These are phyloP conservation scores for Phalaenopsis hybrid DNA, from an alignment of 116 monocot genomes.

Conservation along the genomic window DNA sequence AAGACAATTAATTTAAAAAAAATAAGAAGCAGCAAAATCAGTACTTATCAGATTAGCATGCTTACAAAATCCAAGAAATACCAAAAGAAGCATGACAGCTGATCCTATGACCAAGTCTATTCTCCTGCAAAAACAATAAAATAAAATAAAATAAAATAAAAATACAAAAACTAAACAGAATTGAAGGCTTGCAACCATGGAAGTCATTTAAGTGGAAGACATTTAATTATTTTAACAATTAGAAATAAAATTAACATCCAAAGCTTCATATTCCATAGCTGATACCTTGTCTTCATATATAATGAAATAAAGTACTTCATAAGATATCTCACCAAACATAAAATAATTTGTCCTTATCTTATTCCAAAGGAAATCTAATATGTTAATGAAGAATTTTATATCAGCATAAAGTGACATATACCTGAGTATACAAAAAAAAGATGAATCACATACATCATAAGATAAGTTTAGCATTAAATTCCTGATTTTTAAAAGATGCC, in stretches of 20 bases:
- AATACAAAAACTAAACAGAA: too few relatives aligned
- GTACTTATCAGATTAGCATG: slow-evolving; percentile 1
- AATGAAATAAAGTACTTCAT: too few relatives aligned
- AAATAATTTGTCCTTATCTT: too few relatives aligned
- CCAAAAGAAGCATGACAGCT: slow-evolving; percentile 63
- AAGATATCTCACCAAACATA: too few relatives aligned
- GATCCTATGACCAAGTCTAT: slow-evolving; percentile 51
- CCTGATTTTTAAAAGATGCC: neutral
- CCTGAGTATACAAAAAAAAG: too few relatives aligned
- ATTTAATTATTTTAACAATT: too few relatives aligned
- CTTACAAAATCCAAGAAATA: slow-evolving; percentile 85
- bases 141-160: neutral
- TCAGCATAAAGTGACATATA: neutral
- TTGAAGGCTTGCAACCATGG: too few relatives aligned
- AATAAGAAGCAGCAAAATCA: neutral
- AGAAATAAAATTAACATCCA: too few relatives aligned
- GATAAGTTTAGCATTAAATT: neutral
- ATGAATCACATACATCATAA: neutral
- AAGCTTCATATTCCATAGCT: too few relatives aligned
- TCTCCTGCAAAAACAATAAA: slow-evolving; percentile 39
- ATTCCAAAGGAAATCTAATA: slow-evolving; percentile 1
- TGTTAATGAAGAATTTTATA: slow-evolving; percentile 51
- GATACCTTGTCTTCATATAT: too few relatives aligned
- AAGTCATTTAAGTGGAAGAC: too few relatives aligned
- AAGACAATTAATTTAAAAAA: neutral